A percentile compares a stretch with the other conserved stretches of the same genome.
phyloP scores from a whole-genome alignment of 2,329 filamentous ascomycete species.

The Fonsecaea nubica region DNA sequence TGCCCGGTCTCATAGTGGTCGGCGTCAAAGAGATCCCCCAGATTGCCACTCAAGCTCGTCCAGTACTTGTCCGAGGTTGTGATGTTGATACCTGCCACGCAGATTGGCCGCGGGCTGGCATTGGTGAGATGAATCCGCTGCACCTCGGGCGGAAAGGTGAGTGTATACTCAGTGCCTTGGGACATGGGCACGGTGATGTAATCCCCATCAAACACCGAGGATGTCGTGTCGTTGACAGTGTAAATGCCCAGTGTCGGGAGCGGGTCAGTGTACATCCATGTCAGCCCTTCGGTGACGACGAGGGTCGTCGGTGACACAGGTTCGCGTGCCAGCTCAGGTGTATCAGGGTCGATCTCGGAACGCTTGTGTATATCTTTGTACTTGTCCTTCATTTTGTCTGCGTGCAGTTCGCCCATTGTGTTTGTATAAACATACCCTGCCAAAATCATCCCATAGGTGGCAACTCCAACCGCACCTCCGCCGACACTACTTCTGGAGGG shows the following conservation, averaged over 20 bases:
- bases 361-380: not conserved
- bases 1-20: constrained; percentile 7
- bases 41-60: constrained; percentile 9
- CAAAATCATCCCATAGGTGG: not conserved
- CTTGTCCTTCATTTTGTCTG: not conserved
- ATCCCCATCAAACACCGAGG: not conserved
- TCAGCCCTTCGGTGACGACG: constrained; percentile 2
- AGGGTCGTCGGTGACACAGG: not conserved
- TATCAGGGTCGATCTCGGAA: not conserved
- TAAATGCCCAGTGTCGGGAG: constrained; percentile 1
- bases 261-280: not conserved
- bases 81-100: constrained; percentile 7
- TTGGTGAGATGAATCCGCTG: constrained; percentile 13
- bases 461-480: not conserved
- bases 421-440: not conserved
- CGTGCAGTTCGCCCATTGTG: not conserved
- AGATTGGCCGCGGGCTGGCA: constrained; percentile 2
- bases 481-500: not conserved
- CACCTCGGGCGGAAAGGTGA: not conserved
- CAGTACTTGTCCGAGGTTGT: not conserved
- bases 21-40: not conserved
- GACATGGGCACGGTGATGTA: constrained; percentile 6
- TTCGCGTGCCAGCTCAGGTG: not conserved
- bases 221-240: not conserved
- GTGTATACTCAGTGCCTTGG: not conserved